Evolutionary conservation across 2,329 filamentous ascomycete genomes (phyloP), one percentile per base, ranked within the genome.

Genomic region (Penicillium sp.): DNA sequence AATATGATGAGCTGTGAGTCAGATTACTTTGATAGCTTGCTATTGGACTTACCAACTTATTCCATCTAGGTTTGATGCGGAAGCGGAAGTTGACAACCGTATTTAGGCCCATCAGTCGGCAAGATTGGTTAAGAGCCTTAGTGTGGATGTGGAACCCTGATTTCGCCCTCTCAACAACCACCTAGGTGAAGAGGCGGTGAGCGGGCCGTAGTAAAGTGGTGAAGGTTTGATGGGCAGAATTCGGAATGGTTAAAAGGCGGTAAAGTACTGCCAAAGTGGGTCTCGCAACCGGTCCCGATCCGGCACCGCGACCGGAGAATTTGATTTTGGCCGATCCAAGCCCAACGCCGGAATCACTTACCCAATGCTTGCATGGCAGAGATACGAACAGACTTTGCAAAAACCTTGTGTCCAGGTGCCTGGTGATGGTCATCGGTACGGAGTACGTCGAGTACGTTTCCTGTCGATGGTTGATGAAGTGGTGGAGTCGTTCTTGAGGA

Each of bases 261-360:
- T 18, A 1, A 18, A 2, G 18, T 18, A 18, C 18, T 18, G 18
- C 18, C 18, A 2, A 2, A 34, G 27, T n/a, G 50, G 46, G 7
- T 45, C 39, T 45, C 52, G 32, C 22, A 44, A 48, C 48, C 52
- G 55, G 52, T 45, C 47, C 44, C 36, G 43, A 42, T 14, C 48
- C 52, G 55, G 52, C 50, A 50, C 44, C 36, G 43, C 31, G 9
- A 6, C 32, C 42, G 32, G 39, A 21, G 5, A 50, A 47, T 48
- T 47, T 41, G n/a, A 40, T 14, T 24, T 52, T 53, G 16, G 38
- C 53, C 34, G 41, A 50, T 21, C n/a, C n/a, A 32, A 40, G 40
- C 45, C 45, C 36, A 44, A 47, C 11, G 3, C 27, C 22, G 45
- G 10, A 9, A 41, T 32, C n/a, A 44, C 27, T 32, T 45, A n/a